Base-by-base conservation (phyloP, 2,329 filamentous ascomycete genomes). In the Hymenotorrendiella dingleyae region DNA sequence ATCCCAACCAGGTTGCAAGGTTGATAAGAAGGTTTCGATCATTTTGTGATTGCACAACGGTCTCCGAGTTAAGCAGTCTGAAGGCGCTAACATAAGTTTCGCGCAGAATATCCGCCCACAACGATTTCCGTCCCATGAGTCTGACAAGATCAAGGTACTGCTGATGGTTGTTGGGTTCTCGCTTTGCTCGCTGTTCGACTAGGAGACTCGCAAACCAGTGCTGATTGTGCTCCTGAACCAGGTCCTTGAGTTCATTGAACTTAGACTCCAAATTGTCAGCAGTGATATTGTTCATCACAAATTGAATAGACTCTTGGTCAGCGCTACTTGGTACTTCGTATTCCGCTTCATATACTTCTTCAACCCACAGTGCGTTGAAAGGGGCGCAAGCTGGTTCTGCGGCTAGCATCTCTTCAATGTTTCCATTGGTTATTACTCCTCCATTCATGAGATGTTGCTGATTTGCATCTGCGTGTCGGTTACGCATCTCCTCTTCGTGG, bases 191-290 rank as follows among this genome's bases (percentile, higher is more conserved):
- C 62, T 96, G 87, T 59, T 96, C 91, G 3, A 98, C 93, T 8
- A 98, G 73, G 59, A 97, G 94, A 36, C 82, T 82, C 6, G 94
- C 93, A 60, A 98, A 98, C 93, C 93, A 98, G 60, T 94, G 88
- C 57, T 94, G 86, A 62, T 96, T 84, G 53, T 82, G 81, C 40
- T 84, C 78, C 38, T 88, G 81, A 36, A 98, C 68, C 33, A 86
- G 80, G 28, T 87, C 82, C 37, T 80, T 82, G 27, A 98, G 76
- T 53, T 96, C 89, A 40, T 75, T 74, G 57, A 91, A 83, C 66
- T 96, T 96, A 29, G 83, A 76, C 40, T 86, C 80, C 14, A 98
- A 71, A 33, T 95, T 97, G 30, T 84, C 81, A 54, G 93, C 84
- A 0, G 93, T 97, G 40, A 98, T 82, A 55, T 98, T 98, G 72